These are phyloP conservation scores for Aurantiochytrium sp. DNA, from an alignment of 108 stramenopile genomes.

Conservation along the genomic window DNA sequence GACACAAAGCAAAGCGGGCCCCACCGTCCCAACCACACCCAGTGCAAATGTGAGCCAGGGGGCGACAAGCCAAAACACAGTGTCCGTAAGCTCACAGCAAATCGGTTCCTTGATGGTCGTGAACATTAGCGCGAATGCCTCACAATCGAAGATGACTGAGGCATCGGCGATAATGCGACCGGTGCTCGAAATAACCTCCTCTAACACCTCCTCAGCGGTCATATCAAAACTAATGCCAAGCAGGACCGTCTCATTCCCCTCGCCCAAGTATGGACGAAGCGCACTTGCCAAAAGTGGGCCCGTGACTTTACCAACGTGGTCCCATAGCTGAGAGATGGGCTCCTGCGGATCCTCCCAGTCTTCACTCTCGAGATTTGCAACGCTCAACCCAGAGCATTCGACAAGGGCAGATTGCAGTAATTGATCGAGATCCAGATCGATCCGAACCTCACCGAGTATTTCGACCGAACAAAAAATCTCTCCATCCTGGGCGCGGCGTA, in stretches of 20 bases:
- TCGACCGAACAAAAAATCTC: neutral
- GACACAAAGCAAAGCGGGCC: neutral
- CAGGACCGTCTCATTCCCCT: neutral
- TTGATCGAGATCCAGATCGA: neutral
- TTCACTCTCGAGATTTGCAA: neutral
- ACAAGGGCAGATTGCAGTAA: neutral
- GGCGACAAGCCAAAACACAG: neutral
- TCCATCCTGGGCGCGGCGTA: neutral
- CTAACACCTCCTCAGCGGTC: neutral
- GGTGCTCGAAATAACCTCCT: neutral
- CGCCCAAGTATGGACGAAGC: neutral
- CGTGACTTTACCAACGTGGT: too few relatives aligned
- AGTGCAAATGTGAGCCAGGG: neutral
- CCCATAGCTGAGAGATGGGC: conserved; percentile 3
- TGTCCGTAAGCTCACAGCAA: neutral
- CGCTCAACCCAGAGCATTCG: neutral
- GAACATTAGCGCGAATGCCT: neutral
- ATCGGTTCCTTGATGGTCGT: neutral
- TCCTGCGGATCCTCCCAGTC: neutral
- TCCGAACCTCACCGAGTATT: neutral
- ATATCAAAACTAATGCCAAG: neutral
- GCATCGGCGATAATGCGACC: neutral
- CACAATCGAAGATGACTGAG: neutral
- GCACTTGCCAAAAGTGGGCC: neutral
- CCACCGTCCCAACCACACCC: neutral